Conservation (phyloP, 305 asterid genomes). For the Fraxinus velutina region DNA sequence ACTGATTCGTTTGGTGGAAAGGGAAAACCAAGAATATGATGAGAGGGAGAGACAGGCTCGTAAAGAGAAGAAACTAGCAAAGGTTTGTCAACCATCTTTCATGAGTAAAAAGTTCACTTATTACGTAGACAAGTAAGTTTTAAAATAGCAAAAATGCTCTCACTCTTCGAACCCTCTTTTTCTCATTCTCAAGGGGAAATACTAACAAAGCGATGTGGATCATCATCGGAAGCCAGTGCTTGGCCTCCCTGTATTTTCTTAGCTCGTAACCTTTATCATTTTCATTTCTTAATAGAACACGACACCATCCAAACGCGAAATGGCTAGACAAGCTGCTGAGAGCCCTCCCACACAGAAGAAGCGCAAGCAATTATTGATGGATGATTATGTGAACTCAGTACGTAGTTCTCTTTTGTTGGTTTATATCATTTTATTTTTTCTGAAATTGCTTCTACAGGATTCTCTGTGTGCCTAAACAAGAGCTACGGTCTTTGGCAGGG, state of each 20-base stretch:
- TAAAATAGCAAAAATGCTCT: background rate
- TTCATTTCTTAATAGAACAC: conserved; percentile 31
- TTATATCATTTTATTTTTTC: background rate
- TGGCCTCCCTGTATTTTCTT: background rate
- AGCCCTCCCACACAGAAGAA: conserved; percentile 77
- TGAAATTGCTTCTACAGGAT: background rate
- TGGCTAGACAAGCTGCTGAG: conserved; percentile 68
- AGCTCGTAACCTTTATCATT: background rate
- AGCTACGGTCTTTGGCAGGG: conserved; percentile 43
- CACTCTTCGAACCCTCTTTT: conserved; percentile 17
- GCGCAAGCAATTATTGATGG: conserved; percentile 71
- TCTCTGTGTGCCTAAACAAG: background rate
- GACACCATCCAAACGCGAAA: conserved; percentile 72
- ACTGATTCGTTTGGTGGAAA: conserved; percentile 82
- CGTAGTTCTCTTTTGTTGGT: conserved; percentile 14
- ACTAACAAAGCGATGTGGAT: background rate
- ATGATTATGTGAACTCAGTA: conserved; percentile 74
- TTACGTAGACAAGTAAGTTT: background rate
- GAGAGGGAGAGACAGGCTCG: conserved; percentile 98
- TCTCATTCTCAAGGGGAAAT: background rate
- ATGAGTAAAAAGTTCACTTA: background rate
- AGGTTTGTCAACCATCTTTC: conserved; percentile 38
- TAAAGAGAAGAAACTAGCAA: conserved; percentile 86
- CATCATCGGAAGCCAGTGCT: background rate
- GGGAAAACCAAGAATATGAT: conserved; percentile 90